A percentile compares a stretch with the other conserved stretches of the same genome.
phyloP scores from a whole-genome alignment of 1,139 yeast species.

The Candida sojae region DNA sequence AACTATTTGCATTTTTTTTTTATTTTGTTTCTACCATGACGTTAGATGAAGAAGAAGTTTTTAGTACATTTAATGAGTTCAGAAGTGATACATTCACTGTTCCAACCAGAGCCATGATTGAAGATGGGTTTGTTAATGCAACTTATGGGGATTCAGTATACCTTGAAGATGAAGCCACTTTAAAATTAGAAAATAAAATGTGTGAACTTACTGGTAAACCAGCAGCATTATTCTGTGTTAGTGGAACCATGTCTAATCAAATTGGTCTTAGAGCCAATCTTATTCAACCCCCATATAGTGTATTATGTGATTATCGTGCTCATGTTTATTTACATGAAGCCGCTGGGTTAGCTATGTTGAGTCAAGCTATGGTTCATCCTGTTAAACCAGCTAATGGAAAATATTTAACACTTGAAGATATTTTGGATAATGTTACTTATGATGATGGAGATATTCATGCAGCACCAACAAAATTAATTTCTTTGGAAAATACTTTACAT shows the following conservation, averaged over 20 bases:
- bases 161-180: slow-evolving; percentile 76
- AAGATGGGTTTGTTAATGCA: slow-evolving; percentile 36
- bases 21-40: slow-evolving; percentile 19
- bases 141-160: slow-evolving; percentile 88
- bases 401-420: slow-evolving; percentile 74
- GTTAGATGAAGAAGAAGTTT: slow-evolving; percentile 20
- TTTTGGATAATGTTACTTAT: slow-evolving; percentile 62
- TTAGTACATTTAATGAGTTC: slow-evolving; percentile 54
- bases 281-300: slow-evolving; percentile 82
- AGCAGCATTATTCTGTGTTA: slow-evolving; percentile 80
- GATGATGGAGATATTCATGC: slow-evolving; percentile 85
- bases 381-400: slow-evolving; percentile 73
- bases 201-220: slow-evolving; percentile 77
- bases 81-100: slow-evolving; percentile 93
- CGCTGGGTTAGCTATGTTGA: slow-evolving; percentile 84
- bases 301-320: slow-evolving; percentile 82
- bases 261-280: slow-evolving; percentile 79
- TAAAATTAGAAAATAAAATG: slow-evolving; percentile 63
- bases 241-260: slow-evolving; percentile 92
- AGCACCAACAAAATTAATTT: slow-evolving; percentile 85
- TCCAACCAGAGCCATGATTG: slow-evolving; percentile 74
- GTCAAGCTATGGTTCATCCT: slow-evolving; percentile 92
- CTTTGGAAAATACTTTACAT: slow-evolving; percentile 85
- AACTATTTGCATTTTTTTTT: neutral
- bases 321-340: slow-evolving; percentile 87